Conservation (phyloP, 1,284 basidiomycete genomes). For the Meira miltonrushii region DNA sequence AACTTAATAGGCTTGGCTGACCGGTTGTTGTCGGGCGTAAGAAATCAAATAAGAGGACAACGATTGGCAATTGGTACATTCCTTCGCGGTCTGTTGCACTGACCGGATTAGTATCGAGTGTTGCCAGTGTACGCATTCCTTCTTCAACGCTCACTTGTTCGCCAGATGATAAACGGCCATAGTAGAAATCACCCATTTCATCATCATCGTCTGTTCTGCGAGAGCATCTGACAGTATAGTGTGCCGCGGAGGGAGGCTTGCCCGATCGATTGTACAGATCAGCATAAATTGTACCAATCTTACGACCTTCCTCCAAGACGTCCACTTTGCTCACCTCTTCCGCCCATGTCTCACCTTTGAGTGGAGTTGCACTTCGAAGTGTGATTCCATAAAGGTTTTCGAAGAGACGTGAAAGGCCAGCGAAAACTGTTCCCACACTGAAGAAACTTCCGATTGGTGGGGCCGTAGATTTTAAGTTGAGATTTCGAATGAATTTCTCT, state of each 20-base stretch:
- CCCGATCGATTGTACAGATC: constrained; percentile 80
- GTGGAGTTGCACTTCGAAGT: constrained; percentile 33
- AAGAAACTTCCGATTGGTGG: constrained; percentile 41
- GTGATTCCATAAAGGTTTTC: constrained; percentile 45
- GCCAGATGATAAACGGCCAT: constrained; percentile 54
- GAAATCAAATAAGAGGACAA: constrained; percentile 88
- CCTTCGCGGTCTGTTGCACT: neutral
- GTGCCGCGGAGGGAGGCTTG: constrained; percentile 86
- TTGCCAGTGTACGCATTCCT: neutral
- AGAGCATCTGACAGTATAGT: constrained; percentile 95
- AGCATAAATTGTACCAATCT: constrained; percentile 89
- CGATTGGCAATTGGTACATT: constrained; percentile 78
- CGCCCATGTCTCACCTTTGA: constrained; percentile 81
- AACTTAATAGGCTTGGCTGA: constrained; percentile 67
- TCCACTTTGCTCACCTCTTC: constrained; percentile 81
- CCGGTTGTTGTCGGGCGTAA: constrained; percentile 61
- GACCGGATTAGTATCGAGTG: constrained; percentile 1
- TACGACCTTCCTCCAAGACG: constrained; percentile 66
- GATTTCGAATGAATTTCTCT: constrained; percentile 29
- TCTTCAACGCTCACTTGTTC: neutral
- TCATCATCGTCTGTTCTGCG: constrained; percentile 87
- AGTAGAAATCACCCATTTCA: constrained; percentile 61
- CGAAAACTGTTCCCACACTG: constrained; percentile 46
- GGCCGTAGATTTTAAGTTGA: constrained; percentile 8
- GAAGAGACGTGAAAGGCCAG: constrained; percentile 44